Evolutionary conservation across 345 rosid species (phyloP).

Genomic region (Mallotus nudiflorus): DNA sequence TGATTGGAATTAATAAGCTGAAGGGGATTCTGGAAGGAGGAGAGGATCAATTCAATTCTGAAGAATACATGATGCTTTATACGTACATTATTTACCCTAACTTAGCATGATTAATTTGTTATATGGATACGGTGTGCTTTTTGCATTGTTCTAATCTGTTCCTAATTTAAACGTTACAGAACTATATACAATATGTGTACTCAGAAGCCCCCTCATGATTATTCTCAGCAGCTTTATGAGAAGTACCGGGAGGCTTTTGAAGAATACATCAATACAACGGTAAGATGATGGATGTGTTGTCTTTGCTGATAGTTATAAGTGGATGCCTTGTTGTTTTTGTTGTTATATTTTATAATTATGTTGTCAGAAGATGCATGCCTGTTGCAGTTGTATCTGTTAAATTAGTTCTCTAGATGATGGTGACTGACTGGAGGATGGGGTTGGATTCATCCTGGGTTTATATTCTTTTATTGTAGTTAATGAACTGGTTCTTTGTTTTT

Average conservation of each 20-base stretch:
- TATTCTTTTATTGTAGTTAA: not conserved
- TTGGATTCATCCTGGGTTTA: not conserved
- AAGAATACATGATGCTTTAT: constrained; percentile 86
- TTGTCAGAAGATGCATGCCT: not conserved
- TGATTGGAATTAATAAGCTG: constrained; percentile 71
- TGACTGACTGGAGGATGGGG: not conserved
- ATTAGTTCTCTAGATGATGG: not conserved
- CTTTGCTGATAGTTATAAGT: not conserved
- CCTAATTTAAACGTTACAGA: constrained; percentile 33
- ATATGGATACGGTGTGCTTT: not conserved
- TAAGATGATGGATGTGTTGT: constrained; percentile 33
- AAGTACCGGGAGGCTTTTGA: constrained; percentile 70
- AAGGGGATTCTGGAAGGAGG: constrained; percentile 73
- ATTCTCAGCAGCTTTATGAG: constrained; percentile 84
- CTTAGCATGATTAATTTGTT: constrained; percentile 11
- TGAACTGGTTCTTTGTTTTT: not conserved
- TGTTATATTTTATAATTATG: not conserved
- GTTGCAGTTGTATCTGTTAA: not conserved
- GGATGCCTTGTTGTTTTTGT: not conserved
- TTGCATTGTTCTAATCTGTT: constrained; percentile 1
- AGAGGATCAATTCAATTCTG: constrained; percentile 56
- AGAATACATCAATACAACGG: constrained; percentile 62
- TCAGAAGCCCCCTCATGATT: constrained; percentile 82
- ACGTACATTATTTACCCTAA: constrained; percentile 38
- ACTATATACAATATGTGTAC: constrained; percentile 84